Evolutionary conservation across 148 eudicot genomes (phyloP).

Genomic region (Vaccinium myrtillus): DNA sequence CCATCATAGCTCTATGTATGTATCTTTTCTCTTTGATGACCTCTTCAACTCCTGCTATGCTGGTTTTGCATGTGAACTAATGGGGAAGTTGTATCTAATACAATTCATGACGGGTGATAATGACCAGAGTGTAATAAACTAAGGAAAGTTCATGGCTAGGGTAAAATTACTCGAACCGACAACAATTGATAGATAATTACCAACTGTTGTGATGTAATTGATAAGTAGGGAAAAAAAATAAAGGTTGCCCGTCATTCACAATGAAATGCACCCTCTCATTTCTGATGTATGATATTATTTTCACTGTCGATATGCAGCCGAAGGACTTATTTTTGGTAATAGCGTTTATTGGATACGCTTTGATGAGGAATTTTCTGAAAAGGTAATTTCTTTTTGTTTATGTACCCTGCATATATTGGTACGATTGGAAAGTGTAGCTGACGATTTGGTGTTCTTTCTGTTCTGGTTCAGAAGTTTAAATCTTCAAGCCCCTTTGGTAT

Average conservation of each 20-base stretch:
- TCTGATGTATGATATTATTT: background rate
- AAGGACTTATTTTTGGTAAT: conserved; percentile 83
- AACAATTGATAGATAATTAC: too few species aligned
- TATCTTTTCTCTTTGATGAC: too few species aligned
- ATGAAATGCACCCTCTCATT: background rate
- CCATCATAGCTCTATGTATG: too few species aligned
- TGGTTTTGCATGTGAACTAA: too few species aligned
- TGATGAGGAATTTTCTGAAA: conserved; percentile 72
- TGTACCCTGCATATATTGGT: background rate
- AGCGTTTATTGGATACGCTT: conserved; percentile 92
- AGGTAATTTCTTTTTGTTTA: conserved; percentile 35
- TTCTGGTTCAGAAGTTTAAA: conserved; percentile 68
- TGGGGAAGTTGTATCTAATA: too few species aligned
- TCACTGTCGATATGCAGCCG: conserved; percentile 48
- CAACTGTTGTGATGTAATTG: background rate
- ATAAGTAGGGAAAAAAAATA: background rate
- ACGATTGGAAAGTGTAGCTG: background rate
- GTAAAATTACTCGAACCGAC: too few species aligned
- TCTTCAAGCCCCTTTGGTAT: conserved; percentile 93
- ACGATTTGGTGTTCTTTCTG: background rate
- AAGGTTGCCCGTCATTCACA: background rate
- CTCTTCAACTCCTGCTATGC: too few species aligned
- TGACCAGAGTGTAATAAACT: background rate
- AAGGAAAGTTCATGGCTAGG: background rate
- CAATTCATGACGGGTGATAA: background rate